phyloP scores from a whole-genome alignment of 2,329 filamentous ascomycete genomes.

The Pseudopithomyces chartarum region DNA sequence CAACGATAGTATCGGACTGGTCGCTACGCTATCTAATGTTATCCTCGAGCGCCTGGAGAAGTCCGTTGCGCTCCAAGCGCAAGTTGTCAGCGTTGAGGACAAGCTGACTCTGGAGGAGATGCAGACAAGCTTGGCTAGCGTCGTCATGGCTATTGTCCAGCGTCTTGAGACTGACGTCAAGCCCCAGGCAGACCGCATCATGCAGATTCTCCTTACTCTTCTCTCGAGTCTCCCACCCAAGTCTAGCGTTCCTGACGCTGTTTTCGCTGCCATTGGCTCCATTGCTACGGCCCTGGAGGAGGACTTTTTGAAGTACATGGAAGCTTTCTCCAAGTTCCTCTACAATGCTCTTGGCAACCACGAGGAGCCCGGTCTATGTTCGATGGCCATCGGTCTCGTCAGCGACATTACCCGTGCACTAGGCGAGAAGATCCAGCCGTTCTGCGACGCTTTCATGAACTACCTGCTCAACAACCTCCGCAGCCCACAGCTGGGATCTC shows the following conservation, averaged over 20 bases:
- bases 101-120: conserved; percentile 96
- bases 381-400: conserved; percentile 96
- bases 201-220: conserved; percentile 84
- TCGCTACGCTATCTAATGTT: conserved; percentile 83
- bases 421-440: conserved; percentile 88
- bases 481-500: conserved; percentile 86
- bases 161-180: conserved; percentile 89
- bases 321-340: conserved; percentile 87
- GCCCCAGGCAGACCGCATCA: conserved; percentile 90
- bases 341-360: conserved; percentile 95
- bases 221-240: conserved; percentile 78
- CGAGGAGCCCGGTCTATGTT: conserved; percentile 90
- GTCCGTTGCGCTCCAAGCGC: conserved; percentile 84
- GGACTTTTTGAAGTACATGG: conserved; percentile 97
- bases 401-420: conserved; percentile 94
- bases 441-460: conserved; percentile 98
- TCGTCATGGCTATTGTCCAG: conserved; percentile 88
- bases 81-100: conserved; percentile 97
- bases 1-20: conserved; percentile 78
- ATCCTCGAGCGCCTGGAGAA: conserved; percentile 90
- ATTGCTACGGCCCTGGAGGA: conserved; percentile 89
- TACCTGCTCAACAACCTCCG: conserved; percentile 88
- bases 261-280: conserved; percentile 91
- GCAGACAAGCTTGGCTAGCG: conserved; percentile 92
- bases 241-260: conserved; percentile 90